Base-by-base conservation (phyloP, 768 basidiomycete genomes). In the Jaapia argillacea region DNA sequence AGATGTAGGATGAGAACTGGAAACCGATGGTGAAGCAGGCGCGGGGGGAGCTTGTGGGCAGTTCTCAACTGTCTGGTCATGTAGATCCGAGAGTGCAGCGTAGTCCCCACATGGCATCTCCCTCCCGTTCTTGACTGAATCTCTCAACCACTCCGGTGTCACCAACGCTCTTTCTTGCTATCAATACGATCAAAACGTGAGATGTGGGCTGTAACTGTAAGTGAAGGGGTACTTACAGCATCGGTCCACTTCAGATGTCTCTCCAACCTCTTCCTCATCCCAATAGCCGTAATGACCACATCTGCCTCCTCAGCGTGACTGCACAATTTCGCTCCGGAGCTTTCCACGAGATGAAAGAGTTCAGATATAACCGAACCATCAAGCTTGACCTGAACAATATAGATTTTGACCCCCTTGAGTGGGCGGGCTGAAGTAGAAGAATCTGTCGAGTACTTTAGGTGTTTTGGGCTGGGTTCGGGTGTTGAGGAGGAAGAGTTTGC, bases 121-220 rank as follows among this genome's bases (percentile, higher is more conserved):
- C 13, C 53, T 61, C 1, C 69, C 65, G 35, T 65, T 59, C 21
- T 59, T 53, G 14, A 77, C 60, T 3, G 80, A 83, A 45, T 81
- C 72, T 24, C 58, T 66, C 14, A 89, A 68, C 86, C 85, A 89
- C 24, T 74, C 64, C 1, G 84, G 82, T 2, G 72, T 79, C 7
- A 89, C 83, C 20, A 87, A 70, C 0, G 72, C 65, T 52, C 82
- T 87, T 25, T 66, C 66, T 63, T 69, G 74, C 82, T 85, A 52
- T 12, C 7, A 10, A 16, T 6, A 7, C 24, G 21, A n/a, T 27
- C 16, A 45, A 22, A 22, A 24, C 21, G 25, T 22, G 6, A 6
- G 26, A 36, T 48, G n/a, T n/a, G n/a, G n/a, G n/a, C n/a, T n/a
- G n/a, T n/a, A n/a, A n/a, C n/a, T n/a, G n/a, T n/a, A n/a, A n/a